These are phyloP conservation scores for Cryptococcus sp. DNA, from an alignment of 1,284 basidiomycete species.

Conservation along the genomic window DNA sequence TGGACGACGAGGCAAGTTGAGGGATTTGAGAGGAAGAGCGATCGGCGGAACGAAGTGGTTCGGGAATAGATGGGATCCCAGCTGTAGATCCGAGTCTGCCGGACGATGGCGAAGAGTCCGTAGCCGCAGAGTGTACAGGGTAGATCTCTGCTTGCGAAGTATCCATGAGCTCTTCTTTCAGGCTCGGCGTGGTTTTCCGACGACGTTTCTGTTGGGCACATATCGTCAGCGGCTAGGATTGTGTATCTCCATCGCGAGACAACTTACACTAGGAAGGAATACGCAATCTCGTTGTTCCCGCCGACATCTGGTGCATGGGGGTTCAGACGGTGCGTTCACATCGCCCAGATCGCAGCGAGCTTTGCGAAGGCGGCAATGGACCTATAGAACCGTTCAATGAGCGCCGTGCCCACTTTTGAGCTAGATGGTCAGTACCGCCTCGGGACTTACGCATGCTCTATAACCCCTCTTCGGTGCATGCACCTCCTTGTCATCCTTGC, in stretches of 20 bases:
- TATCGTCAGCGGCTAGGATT: conserved; percentile 4
- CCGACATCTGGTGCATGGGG: conserved; percentile 55
- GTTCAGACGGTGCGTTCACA: conserved; percentile 54
- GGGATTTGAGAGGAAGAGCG: too few species aligned
- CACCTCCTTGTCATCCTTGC: conserved; percentile 28
- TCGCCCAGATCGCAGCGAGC: conserved; percentile 57
- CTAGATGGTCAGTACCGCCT: background rate
- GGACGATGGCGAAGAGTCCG: background rate
- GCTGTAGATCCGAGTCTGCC: too few species aligned
- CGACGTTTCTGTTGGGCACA: conserved; percentile 38
- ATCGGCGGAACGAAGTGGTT: too few species aligned
- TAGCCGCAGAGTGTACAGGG: background rate
- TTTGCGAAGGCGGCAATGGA: conserved; percentile 53
- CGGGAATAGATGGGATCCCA: too few species aligned
- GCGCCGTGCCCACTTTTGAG: background rate
- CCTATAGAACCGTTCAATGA: conserved; percentile 17
- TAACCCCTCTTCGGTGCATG: conserved; percentile 45
- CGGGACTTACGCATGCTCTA: conserved; percentile 43
- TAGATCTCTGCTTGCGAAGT: conserved; percentile 11
- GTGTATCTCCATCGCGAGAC: background rate
- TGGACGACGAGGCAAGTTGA: too few species aligned
- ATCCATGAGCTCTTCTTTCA: conserved; percentile 9
- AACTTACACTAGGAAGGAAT: conserved; percentile 50
- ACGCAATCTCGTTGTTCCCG: conserved; percentile 55
- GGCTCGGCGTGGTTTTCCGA: conserved; percentile 25